These are phyloP conservation scores for Atalantia buxifolia DNA, from an alignment of 345 rosid genomes.

Conservation along the genomic window DNA sequence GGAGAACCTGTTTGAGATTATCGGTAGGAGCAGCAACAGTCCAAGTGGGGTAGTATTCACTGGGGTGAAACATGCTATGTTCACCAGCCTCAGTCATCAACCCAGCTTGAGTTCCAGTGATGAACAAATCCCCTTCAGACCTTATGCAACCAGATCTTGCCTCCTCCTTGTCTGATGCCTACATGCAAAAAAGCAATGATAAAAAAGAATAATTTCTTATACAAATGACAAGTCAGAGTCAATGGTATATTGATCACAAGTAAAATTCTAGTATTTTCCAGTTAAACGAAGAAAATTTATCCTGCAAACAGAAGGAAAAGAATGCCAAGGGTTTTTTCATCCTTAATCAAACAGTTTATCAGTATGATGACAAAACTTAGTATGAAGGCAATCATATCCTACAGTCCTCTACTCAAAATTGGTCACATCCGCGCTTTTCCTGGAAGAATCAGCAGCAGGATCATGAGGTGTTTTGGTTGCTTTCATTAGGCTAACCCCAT, in stretches of 20 bases:
- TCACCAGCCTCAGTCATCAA: constrained; percentile 32
- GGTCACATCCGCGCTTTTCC: background rate
- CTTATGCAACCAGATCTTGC: constrained; percentile 50
- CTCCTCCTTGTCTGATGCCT: constrained; percentile 76
- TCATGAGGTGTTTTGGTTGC: background rate
- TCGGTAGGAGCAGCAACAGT: constrained; percentile 67
- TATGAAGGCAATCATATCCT: background rate
- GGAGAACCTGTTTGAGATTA: constrained; percentile 65
- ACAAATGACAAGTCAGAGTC: background rate
- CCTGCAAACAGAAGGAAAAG: background rate
- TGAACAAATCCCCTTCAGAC: constrained; percentile 80
- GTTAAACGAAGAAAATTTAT: background rate
- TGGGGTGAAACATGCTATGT: constrained; percentile 56
- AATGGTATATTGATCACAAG: background rate
- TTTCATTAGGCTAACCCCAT: background rate
- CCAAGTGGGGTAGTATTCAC: constrained; percentile 66
- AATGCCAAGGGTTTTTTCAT: background rate
- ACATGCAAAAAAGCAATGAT: constrained; percentile 13
- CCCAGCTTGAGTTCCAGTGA: constrained; percentile 61
- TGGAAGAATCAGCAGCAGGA: background rate
- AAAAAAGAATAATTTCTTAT: background rate
- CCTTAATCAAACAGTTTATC: background rate
- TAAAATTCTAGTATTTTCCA: background rate
- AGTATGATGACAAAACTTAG: background rate
- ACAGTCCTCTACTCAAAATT: background rate